Evolutionary conservation across 805 yeast species (phyloP).

Genomic region (Kuraishia ogatae): DNA sequence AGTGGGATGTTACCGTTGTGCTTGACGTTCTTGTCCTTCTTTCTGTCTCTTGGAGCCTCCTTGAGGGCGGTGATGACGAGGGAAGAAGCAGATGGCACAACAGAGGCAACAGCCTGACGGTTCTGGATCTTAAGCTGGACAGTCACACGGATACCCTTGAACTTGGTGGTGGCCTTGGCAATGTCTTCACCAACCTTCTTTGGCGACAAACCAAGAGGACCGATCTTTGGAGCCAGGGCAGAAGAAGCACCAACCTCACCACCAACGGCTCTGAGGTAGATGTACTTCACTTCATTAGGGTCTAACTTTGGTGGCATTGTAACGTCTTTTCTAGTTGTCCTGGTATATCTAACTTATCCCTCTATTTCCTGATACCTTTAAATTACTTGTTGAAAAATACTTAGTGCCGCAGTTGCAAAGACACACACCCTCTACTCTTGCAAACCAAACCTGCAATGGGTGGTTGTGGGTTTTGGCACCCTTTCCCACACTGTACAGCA

Average conservation of each 20-base stretch:
- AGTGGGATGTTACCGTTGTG: constrained; percentile 98
- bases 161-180: constrained; percentile 98
- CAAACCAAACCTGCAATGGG: background rate
- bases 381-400: background rate
- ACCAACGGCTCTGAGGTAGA: constrained; percentile 99
- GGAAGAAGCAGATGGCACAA: constrained; percentile 99
- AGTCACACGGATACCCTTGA: constrained; percentile 99
- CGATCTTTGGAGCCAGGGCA: constrained; percentile 99
- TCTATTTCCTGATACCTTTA: background rate
- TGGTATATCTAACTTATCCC: background rate
- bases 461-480: background rate
- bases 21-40: constrained; percentile 99
- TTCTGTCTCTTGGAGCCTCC: constrained; percentile 99
- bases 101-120: constrained; percentile 99
- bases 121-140: constrained; percentile 98
- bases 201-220: constrained; percentile 99
- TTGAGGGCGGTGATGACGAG: constrained; percentile 97
- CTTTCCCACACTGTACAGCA: background rate
- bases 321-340: constrained; percentile 1
- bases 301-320: constrained; percentile 98
- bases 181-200: constrained; percentile 99
- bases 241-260: constrained; percentile 99
- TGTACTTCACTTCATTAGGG: constrained; percentile 96
- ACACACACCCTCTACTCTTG: background rate
- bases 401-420: background rate